Evolutionary conservation across 2,329 filamentous ascomycete species (phyloP).

Genomic region (Diaporthe longicolla): DNA sequence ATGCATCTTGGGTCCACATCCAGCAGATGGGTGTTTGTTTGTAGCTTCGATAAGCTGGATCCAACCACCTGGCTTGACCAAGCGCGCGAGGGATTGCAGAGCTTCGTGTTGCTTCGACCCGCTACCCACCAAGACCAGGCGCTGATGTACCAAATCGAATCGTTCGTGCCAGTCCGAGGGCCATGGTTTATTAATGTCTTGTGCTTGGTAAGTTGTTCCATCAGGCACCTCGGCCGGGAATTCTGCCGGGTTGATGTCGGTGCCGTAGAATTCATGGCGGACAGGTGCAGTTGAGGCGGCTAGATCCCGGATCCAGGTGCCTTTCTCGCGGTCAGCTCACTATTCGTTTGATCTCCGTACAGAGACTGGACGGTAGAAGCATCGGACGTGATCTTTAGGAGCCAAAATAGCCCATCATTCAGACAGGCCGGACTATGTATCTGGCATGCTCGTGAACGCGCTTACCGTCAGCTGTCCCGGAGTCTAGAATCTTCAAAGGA

Average conservation of each 20-base stretch:
- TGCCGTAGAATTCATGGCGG: slow-evolving; percentile 11
- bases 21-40: slow-evolving; percentile 4
- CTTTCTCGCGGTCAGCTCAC: background rate
- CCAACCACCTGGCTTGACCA: slow-evolving; percentile 23
- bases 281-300: slow-evolving; percentile 2
- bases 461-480: slow-evolving; percentile 17
- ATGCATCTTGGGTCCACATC: slow-evolving; percentile 8
- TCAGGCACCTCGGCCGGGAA: slow-evolving; percentile 1
- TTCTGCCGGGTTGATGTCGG: slow-evolving; percentile 16
- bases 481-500: slow-evolving; percentile 21
- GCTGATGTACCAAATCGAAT: slow-evolving; percentile 11
- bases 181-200: slow-evolving; percentile 8
- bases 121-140: background rate
- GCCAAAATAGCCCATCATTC: slow-evolving; percentile 5
- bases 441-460: background rate
- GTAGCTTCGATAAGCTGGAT: slow-evolving; percentile 19
- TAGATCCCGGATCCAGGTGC: background rate
- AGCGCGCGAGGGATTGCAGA: background rate
- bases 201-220: slow-evolving; percentile 13
- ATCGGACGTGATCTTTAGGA: slow-evolving; percentile 5
- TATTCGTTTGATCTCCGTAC: background rate
- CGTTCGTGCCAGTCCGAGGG: background rate
- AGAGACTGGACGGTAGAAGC: background rate
- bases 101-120: background rate
- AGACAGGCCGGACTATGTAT: background rate